phyloP scores from a whole-genome alignment of 2,329 filamentous ascomycete genomes.

The Bipolaris gigantea region DNA sequence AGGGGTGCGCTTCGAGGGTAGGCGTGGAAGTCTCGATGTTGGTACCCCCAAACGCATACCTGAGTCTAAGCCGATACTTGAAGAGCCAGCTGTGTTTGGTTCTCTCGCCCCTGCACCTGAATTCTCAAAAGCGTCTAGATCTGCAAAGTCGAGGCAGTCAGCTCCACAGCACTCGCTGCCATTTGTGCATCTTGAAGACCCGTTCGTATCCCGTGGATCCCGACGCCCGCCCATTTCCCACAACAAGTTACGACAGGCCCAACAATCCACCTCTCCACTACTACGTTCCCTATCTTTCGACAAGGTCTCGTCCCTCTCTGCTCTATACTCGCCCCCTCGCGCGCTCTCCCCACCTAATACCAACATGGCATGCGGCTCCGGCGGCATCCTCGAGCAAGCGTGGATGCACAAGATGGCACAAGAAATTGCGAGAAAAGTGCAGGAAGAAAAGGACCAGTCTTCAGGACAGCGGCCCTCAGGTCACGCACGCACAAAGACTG shows the following conservation, averaged over 20 bases:
- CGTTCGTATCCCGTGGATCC: constrained; percentile 17
- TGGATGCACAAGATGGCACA: constrained; percentile 93
- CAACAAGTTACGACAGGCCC: constrained; percentile 35
- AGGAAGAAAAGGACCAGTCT: constrained; percentile 72
- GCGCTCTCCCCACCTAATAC: constrained; percentile 27
- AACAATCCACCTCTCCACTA: constrained; percentile 41
- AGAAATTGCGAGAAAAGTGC: constrained; percentile 84
- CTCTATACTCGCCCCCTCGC: constrained; percentile 31
- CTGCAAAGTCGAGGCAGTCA: constrained; percentile 25
- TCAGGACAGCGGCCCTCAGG: constrained; percentile 9
- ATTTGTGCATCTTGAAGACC: constrained; percentile 12
- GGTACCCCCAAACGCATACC: constrained; percentile 29
- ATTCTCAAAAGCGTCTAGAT: constrained; percentile 29
- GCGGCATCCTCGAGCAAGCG: constrained; percentile 72
- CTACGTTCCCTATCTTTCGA: constrained; percentile 43
- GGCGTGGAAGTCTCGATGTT: constrained; percentile 29
- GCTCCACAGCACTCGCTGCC: constrained; percentile 1
- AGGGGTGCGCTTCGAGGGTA: constrained; percentile 27
- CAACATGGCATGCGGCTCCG: constrained; percentile 28
- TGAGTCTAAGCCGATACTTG: constrained; percentile 17
- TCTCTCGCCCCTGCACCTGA: constrained; percentile 33
- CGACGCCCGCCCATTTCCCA: constrained; percentile 35
- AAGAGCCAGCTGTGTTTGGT: constrained; percentile 20
- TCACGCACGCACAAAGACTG: constrained; percentile 10
- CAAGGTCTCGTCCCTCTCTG: constrained; percentile 30